Percentiles rank a stretch among this genome's conserved stretches.
phyloP scores from a whole-genome alignment of 495 filamentous ascomycete species.

The Penicillium roqueforti region DNA sequence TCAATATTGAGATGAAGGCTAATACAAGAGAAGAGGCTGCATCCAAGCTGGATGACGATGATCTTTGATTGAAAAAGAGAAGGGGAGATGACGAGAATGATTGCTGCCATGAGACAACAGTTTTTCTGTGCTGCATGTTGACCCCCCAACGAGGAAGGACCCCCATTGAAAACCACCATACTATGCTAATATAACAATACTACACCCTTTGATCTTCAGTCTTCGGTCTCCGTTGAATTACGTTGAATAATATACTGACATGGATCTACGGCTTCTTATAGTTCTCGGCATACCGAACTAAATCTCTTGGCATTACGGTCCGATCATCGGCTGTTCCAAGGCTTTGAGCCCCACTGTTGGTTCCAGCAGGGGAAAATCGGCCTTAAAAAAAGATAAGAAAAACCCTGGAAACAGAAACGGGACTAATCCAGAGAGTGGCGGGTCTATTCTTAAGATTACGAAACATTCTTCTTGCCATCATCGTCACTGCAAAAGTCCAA shows the following conservation, averaged over 20 bases:
- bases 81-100: neutral
- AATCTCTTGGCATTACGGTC: constrained; percentile 10
- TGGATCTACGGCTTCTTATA: neutral
- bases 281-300: constrained; percentile 24
- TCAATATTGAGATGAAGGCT: neutral
- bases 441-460: neutral
- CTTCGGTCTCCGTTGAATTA: neutral
- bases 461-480: neutral
- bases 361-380: constrained; percentile 17
- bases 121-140: neutral
- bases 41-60: neutral
- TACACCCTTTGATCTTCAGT: neutral
- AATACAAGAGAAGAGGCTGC: neutral
- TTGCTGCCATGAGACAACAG: neutral
- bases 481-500: neutral
- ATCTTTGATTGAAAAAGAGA: neutral
- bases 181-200: neutral
- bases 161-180: neutral
- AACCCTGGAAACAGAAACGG: neutral
- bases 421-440: neutral
- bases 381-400: neutral
- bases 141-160: neutral
- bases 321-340: constrained; percentile 17
- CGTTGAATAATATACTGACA: neutral
- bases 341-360: constrained; percentile 20